Conservation (phyloP, 768 basidiomycete species). For the Suillus discolor region DNA sequence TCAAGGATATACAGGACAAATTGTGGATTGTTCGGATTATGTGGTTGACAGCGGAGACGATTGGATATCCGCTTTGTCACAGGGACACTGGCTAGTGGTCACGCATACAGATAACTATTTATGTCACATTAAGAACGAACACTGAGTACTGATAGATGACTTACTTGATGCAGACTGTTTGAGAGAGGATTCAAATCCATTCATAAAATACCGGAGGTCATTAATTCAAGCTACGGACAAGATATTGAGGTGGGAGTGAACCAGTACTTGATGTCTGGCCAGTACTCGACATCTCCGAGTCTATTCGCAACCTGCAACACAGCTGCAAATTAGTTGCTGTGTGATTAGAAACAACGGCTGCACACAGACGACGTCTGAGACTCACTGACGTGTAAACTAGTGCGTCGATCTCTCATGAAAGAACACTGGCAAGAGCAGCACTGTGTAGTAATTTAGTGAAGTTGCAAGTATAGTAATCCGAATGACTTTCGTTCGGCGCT, state of each 20-base stretch:
- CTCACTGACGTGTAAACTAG: too few species aligned
- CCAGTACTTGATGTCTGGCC: background rate
- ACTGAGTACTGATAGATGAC: background rate
- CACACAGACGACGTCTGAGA: too few species aligned
- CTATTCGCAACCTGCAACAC: background rate
- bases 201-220: background rate
- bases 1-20: background rate
- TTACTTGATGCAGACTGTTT: background rate
- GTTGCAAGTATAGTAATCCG: too few species aligned
- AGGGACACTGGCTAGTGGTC: background rate
- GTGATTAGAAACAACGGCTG: background rate
- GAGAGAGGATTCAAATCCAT: background rate
- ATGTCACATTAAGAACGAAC: background rate
- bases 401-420: too few species aligned
- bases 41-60: background rate
- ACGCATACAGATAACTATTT: background rate
- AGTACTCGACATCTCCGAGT: background rate
- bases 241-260: background rate
- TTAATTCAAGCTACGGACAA: background rate
- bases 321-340: background rate
- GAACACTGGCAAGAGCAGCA: too few species aligned
- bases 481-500: too few species aligned
- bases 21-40: background rate
- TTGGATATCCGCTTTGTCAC: background rate
- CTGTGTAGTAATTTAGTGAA: too few species aligned